phyloP scores from a whole-genome alignment of 2,329 filamentous ascomycete genomes.

The Verticillium tricorpus region DNA sequence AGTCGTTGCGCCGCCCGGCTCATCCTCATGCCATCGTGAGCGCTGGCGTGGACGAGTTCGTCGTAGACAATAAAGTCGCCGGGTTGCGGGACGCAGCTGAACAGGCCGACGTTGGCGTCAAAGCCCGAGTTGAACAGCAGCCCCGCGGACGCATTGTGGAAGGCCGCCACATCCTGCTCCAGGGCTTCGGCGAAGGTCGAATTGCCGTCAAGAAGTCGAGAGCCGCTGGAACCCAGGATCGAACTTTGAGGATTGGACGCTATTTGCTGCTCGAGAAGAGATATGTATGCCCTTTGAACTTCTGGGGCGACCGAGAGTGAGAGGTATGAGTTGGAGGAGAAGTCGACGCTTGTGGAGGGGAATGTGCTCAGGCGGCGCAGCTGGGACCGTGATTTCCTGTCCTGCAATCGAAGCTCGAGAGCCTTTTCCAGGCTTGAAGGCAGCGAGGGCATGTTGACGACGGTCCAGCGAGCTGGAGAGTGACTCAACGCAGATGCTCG shows the following conservation, averaged over 20 bases:
- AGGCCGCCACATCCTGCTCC: conserved; percentile 40
- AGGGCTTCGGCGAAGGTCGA: conserved; percentile 36
- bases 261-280: conserved; percentile 18
- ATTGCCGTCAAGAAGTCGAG: conserved; percentile 50
- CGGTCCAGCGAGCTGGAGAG: neutral
- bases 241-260: neutral
- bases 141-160: conserved; percentile 40
- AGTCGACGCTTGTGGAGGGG: conserved; percentile 66
- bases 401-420: conserved; percentile 6
- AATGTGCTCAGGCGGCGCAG: conserved; percentile 49
- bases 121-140: conserved; percentile 57
- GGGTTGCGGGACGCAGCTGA: conserved; percentile 54
- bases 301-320: conserved; percentile 56
- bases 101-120: conserved; percentile 61
- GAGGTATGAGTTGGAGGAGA: conserved; percentile 76
- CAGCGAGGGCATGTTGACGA: neutral
- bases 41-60: conserved; percentile 71
- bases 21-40: conserved; percentile 70
- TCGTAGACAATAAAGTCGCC: conserved; percentile 67
- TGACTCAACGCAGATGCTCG: neutral
- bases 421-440: conserved; percentile 5
- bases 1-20: conserved; percentile 47
- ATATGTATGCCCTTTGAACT: conserved; percentile 61
- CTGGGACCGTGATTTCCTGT: conserved; percentile 23
- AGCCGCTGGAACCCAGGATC: conserved; percentile 46